phyloP scores from a whole-genome alignment of 2,329 filamentous ascomycete species.

The Sporothrix euskadiensis region DNA sequence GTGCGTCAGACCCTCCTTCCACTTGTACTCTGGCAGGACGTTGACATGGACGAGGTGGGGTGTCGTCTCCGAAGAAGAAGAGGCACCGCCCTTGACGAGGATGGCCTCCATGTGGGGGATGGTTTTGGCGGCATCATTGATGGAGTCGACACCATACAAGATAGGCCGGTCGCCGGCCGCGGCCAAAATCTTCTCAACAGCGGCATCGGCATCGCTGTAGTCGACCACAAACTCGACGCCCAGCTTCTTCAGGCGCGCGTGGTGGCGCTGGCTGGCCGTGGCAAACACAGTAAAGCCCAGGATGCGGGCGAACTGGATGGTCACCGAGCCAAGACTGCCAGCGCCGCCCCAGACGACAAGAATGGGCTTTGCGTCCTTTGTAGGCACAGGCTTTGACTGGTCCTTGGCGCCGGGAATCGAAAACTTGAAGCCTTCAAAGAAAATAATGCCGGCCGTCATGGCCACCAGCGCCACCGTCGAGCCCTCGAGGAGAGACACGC shows the following conservation, averaged over 20 bases:
- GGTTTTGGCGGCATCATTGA: background rate
- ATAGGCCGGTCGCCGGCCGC: background rate
- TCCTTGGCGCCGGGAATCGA: background rate
- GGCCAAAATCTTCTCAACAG: background rate
- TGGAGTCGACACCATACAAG: background rate
- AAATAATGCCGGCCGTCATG: background rate
- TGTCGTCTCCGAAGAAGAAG: background rate
- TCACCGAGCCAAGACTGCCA: background rate
- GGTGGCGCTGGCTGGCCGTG: constrained; percentile 25
- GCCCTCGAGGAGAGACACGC: background rate
- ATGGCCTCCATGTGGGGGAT: background rate
- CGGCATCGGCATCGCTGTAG: constrained; percentile 22
- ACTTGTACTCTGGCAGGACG: background rate
- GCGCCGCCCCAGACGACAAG: constrained; percentile 3
- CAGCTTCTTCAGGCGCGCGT: constrained; percentile 22
- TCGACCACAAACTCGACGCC: constrained; percentile 27
- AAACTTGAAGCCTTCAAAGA: constrained; percentile 16
- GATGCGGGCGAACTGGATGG: constrained; percentile 24
- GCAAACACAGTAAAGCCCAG: constrained; percentile 27
- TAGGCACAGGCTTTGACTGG: background rate
- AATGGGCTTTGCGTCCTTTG: background rate
- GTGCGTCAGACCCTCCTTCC: background rate
- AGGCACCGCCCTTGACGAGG: background rate
- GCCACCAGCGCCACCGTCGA: background rate
- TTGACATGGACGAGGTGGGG: background rate